Base-by-base conservation (phyloP, 805 yeast species). In the Lipomyces chichibuensis region DNA sequence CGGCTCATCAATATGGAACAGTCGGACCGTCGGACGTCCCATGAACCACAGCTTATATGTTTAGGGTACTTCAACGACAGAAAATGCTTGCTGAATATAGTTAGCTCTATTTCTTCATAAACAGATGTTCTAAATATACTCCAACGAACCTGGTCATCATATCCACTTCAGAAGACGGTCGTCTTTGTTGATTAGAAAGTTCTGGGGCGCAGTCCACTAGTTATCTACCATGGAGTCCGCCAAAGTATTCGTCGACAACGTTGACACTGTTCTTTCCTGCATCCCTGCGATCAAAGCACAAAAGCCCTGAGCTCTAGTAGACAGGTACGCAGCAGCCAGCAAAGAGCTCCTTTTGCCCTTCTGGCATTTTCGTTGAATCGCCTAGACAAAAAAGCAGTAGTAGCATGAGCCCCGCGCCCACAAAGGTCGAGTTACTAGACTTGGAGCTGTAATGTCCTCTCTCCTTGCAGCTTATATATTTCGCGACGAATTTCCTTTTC, bases 381-480 rank as follows among this genome's bases (percentile, higher is more conserved):
- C 54, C 29, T 51, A 51, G 17, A 13, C 54, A 25, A 51, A 51
- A 51, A 25, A n/a, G n/a, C n/a, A n/a, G n/a, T n/a, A n/a, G n/a
- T n/a, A n/a, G n/a, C n/a, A n/a, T n/a, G n/a, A n/a, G n/a, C n/a
- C n/a, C n/a, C 54, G 14, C 11, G 54, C 54, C 54, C 33, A 3
- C 54, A n/a, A 51, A 51, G 54, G 54, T 51, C 54, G 54, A n/a
- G 54, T 25, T 51, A 51, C 54, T 6, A n/a, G 29, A 51, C 54
- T 51, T 2, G 46, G 17, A 13, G 46, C 46, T 37, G 46, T 37
- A 37, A 37, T 37, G 46, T 37, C 46, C 5, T 37, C 46, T 9
- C 46, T 37, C 46, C 46, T 37, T 37, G 46, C 29, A 1, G 54
- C 4, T 25, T n/a, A 51, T n/a, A 13, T 11, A 51, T 17, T 51